phyloP scores from a whole-genome alignment of 331 rosid genomes.

The Malus hybrid region DNA sequence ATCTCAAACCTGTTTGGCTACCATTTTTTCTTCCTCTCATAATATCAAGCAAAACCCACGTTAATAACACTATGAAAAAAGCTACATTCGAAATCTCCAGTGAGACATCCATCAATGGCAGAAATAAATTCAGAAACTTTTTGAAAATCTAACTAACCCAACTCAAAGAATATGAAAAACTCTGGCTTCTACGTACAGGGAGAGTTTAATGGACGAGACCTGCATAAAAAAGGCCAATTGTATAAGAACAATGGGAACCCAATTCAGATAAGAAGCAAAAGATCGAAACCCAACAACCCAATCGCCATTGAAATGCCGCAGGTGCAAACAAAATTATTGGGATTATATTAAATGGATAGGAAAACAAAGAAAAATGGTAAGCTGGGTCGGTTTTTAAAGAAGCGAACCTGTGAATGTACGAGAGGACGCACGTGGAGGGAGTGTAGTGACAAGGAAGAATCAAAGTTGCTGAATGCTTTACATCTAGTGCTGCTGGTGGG shows the following conservation, averaged over 20 bases:
- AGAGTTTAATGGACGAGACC: not conserved
- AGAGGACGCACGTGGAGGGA: constrained; percentile 11
- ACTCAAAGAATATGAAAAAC: not conserved
- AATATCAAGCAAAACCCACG: constrained; percentile 28
- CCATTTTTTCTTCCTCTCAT: constrained; percentile 3
- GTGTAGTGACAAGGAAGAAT: not conserved
- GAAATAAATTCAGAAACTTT: not conserved
- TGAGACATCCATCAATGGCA: constrained; percentile 11
- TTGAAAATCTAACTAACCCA: not conserved
- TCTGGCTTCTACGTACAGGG: not conserved
- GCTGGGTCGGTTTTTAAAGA: not conserved
- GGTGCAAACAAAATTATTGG: not conserved
- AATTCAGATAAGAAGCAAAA: not conserved
- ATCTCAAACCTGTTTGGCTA: not conserved
- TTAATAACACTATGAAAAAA: constrained; percentile 20
- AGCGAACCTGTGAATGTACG: not conserved
- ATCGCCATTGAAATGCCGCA: not conserved
- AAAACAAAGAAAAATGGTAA: not conserved
- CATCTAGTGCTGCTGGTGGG: not conserved
- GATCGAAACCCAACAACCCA: not conserved
- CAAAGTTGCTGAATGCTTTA: not conserved
- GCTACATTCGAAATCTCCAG: constrained; percentile 19
- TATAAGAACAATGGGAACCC: not conserved
- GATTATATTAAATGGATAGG: not conserved
- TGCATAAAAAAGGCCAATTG: not conserved